Evolutionary conservation across 83 land plant genomes (phyloP).

Genomic region (Picea abies): DNA sequence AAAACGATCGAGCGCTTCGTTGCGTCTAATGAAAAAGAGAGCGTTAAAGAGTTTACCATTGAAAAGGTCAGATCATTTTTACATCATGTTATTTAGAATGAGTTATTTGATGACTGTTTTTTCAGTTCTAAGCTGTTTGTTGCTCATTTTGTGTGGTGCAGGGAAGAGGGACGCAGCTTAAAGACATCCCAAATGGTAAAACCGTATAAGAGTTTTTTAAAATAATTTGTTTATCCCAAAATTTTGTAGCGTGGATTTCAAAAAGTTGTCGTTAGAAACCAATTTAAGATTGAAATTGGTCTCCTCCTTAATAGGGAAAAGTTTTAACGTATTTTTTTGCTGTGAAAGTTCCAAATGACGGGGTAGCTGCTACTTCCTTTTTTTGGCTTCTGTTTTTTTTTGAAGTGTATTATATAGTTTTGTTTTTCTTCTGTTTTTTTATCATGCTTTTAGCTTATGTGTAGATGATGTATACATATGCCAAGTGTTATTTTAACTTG

Average conservation of each 20-base stretch:
- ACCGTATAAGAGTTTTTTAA: not conserved
- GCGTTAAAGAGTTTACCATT: not conserved
- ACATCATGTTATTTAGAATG: no score
- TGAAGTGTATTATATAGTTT: no score
- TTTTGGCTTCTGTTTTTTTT: no score
- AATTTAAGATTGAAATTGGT: not conserved
- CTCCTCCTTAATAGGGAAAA: not conserved
- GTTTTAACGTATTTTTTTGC: not conserved
- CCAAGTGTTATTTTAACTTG: not conserved
- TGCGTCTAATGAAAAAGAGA: slow-evolving; percentile 1
- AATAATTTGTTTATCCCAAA: not conserved
- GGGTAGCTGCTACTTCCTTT: not conserved
- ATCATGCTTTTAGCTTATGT: no score
- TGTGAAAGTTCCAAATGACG: not conserved
- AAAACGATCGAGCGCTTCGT: not conserved
- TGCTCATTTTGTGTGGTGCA: not conserved
- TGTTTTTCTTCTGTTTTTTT: no score
- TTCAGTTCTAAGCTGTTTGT: not conserved
- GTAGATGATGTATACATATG: no score
- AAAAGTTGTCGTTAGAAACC: no score
- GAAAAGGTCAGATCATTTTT: not conserved
- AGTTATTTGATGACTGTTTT: not conserved
- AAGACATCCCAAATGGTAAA: slow-evolving; percentile 12
- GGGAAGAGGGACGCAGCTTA: not conserved
- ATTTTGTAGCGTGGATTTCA: no score